A percentile compares a stretch with the other conserved stretches of the same genome.
Conservation (phyloP, 2,329 filamentous ascomycete genomes). For the Nemania abortiva region DNA sequence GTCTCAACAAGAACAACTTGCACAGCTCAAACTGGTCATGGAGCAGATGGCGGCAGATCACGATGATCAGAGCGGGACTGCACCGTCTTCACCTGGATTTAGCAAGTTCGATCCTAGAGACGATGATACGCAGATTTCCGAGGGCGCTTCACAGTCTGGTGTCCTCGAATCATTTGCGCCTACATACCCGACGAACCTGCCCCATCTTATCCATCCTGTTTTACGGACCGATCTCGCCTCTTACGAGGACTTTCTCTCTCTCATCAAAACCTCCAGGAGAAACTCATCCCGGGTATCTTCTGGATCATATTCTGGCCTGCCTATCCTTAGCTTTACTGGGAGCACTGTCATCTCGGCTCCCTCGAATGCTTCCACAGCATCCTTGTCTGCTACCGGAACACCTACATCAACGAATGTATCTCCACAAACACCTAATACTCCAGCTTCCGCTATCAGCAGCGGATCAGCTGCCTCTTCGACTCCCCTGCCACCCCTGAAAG, state of each 20-base stretch:
- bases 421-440: constrained; percentile 70
- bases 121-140: constrained; percentile 56
- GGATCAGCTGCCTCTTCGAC: constrained; percentile 55
- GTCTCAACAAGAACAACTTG: constrained; percentile 92
- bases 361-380: constrained; percentile 71
- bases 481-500: constrained; percentile 76
- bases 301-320: constrained; percentile 74
- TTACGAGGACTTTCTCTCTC: constrained; percentile 85
- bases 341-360: constrained; percentile 61
- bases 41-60: constrained; percentile 82
- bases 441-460: constrained; percentile 64
- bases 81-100: constrained; percentile 84
- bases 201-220: constrained; percentile 84
- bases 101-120: constrained; percentile 74
- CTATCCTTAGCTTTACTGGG: constrained; percentile 63
- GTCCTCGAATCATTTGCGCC: constrained; percentile 62
- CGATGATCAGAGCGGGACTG: constrained; percentile 79
- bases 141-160: constrained; percentile 54
- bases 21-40: constrained; percentile 92
- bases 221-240: constrained; percentile 83
- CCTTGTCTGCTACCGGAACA: constrained; percentile 62
- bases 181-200: constrained; percentile 77
- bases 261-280: constrained; percentile 76
- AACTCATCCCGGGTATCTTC: constrained; percentile 73
- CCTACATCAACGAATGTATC: constrained; percentile 63